Base-by-base conservation (phyloP, 1,139 yeast species). In the Diutina siamensis region DNA sequence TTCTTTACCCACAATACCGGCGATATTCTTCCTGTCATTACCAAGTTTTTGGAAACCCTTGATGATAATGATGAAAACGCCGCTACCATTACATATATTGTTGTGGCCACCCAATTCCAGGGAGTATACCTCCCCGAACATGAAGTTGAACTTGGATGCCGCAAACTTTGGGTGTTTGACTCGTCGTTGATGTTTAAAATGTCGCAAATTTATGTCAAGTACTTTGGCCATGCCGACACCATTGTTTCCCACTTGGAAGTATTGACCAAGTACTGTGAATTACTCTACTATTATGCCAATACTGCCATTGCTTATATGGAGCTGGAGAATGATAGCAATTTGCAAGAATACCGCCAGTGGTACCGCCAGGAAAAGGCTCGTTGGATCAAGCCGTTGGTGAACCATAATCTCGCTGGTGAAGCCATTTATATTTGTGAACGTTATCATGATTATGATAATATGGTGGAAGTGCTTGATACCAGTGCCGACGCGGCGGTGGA, bases 361-460 rank as follows among this genome's bases (percentile, higher is more conserved):
- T 70, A 65, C 51, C 57, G 57, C 15, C 46, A 48, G 5, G 57
- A 62, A 40, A 67, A 63, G 50, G 46, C 51, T 7, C 51, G 56
- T 19, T 80, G 94, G 94, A 73, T 81, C 21, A 63, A 67, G 40
- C 68, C 72, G 1, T 58, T 84, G 35, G 68, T 80, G 19, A 58
- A 63, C 10, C 61, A 71, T 45, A 74, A 72, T 20, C 64, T 76
- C 47, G 61, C 68, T 22, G 62, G 62, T 9, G 78, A 78, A 35
- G 86, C 89, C 0, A 60, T 81, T 18, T 63, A 65, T n/a, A 68
- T 87, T 40, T 76, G 87, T 1, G 95, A 86, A 54, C 66, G 68
- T 33, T 83, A 79, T 57, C 61, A 65, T 21, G 95, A 87, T 57
- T 72, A 83, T 54, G 65, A 75, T 20, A 76, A 89, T 1, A 63